These are phyloP conservation scores for Dentipellis sp. DNA, from an alignment of 768 basidiomycete genomes.

Conservation along the genomic window DNA sequence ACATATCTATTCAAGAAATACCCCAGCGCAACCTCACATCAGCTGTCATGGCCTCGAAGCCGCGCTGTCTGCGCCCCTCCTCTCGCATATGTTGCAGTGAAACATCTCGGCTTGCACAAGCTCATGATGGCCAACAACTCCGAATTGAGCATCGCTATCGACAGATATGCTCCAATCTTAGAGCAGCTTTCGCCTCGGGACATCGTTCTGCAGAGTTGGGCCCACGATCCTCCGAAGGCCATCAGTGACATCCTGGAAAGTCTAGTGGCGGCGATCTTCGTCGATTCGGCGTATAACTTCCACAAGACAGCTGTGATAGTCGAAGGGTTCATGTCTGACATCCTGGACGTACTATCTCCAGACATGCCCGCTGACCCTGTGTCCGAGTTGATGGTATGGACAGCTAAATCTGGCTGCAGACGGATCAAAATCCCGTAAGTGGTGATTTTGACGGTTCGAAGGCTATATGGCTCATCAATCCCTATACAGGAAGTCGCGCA, in stretches of 20 bases:
- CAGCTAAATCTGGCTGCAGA: slow-evolving; percentile 47
- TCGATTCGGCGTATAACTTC: slow-evolving; percentile 71
- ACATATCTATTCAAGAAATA: slow-evolving; percentile 64
- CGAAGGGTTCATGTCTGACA: slow-evolving; percentile 55
- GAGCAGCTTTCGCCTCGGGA: slow-evolving; percentile 45
- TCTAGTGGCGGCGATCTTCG: slow-evolving; percentile 71
- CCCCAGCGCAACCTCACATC: slow-evolving; percentile 63
- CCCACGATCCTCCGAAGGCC: slow-evolving; percentile 79
- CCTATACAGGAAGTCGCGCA: not conserved
- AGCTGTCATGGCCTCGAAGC: slow-evolving; percentile 62
- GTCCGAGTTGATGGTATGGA: slow-evolving; percentile 62
- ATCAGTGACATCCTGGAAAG: slow-evolving; percentile 83
- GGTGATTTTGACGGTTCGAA: not conserved
- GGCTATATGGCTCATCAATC: not conserved
- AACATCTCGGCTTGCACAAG: slow-evolving; percentile 57
- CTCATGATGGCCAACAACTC: slow-evolving; percentile 60
- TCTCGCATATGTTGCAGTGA: slow-evolving; percentile 61
- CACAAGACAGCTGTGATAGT: slow-evolving; percentile 56
- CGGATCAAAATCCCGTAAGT: slow-evolving; percentile 37
- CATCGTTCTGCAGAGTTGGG: slow-evolving; percentile 65
- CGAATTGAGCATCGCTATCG: slow-evolving; percentile 57
- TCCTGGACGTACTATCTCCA: slow-evolving; percentile 51
- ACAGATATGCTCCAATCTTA: slow-evolving; percentile 50
- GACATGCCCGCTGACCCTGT: slow-evolving; percentile 62
- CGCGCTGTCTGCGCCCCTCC: slow-evolving; percentile 68